These are phyloP conservation scores for Cupressus sempervirens DNA, from an alignment of 75 land plant genomes.

Conservation along the genomic window DNA sequence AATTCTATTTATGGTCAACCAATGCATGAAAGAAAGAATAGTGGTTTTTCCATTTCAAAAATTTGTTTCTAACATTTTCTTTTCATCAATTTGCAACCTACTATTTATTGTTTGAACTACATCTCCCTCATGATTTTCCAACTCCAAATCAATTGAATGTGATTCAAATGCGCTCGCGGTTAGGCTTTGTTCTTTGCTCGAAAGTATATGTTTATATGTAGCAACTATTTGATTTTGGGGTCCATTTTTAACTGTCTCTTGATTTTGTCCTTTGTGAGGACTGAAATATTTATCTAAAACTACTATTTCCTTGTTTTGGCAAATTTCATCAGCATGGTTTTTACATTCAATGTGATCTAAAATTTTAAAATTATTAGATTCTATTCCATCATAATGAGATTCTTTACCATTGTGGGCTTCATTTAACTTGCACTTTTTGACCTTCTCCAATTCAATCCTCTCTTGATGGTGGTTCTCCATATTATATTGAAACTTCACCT, in stretches of 20 bases:
- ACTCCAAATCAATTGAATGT: neutral
- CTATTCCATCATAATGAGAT: neutral
- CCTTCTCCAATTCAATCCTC: neutral
- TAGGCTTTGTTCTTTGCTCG: neutral
- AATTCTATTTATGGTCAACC: too few species aligned
- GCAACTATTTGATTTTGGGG: neutral
- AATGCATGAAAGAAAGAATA: too few species aligned
- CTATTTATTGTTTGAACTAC: too few species aligned
- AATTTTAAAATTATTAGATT: neutral
- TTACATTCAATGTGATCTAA: neutral
- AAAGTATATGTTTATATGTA: neutral
- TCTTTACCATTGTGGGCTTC: neutral
- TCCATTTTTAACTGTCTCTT: neutral
- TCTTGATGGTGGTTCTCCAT: neutral
- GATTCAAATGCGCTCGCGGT: too few species aligned
- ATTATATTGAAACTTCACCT: neutral
- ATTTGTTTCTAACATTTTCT: too few species aligned
- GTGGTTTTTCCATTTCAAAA: too few species aligned
- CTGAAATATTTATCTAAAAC: neutral
- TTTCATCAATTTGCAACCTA: too few species aligned
- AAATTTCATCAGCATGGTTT: too few species aligned
- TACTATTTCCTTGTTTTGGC: too few species aligned
- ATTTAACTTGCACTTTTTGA: neutral
- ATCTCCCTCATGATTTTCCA: neutral
- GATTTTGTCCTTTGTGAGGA: neutral